These are phyloP conservation scores for Eleusine indica DNA, from an alignment of 176 grass and related monocot genomes.

Conservation along the genomic window DNA sequence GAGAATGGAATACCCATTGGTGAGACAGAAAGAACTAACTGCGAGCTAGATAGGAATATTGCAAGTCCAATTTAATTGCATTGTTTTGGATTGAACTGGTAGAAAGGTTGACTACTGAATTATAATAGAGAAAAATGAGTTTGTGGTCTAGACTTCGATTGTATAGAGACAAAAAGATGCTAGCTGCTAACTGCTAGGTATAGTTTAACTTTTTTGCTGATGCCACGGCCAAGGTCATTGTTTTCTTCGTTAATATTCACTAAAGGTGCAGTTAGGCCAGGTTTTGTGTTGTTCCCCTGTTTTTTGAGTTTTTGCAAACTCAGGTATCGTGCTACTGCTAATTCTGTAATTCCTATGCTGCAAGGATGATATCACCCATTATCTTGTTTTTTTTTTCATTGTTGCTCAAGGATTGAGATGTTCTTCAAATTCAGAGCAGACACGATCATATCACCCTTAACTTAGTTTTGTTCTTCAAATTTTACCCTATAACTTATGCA, in stretches of 20 bases:
- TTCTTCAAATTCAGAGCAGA: not conserved
- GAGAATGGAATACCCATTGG: constrained; percentile 47
- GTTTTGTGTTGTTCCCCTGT: not conserved
- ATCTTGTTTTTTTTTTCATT: not conserved
- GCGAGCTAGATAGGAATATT: constrained; percentile 17
- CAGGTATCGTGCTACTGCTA: not conserved
- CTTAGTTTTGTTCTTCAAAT: not conserved
- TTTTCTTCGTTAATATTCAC: not conserved
- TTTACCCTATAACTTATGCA: not conserved
- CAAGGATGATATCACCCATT: not conserved
- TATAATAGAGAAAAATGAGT: not conserved
- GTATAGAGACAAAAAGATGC: not conserved
- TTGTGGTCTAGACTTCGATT: not conserved
- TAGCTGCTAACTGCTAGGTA: not conserved
- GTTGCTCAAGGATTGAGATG: not conserved
- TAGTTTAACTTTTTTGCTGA: not conserved
- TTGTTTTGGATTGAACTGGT: not conserved
- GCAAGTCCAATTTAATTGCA: constrained; percentile 17
- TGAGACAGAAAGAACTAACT: not conserved
- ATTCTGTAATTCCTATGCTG: not conserved
- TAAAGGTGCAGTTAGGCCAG: not conserved
- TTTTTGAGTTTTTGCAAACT: not conserved
- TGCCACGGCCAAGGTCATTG: not conserved
- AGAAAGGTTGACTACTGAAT: not conserved
- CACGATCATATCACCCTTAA: not conserved